Evolutionary conservation across 2,329 filamentous ascomycete genomes (phyloP), one percentile per base, ranked within the genome.

Genomic region (Lecanicillium sp.): DNA sequence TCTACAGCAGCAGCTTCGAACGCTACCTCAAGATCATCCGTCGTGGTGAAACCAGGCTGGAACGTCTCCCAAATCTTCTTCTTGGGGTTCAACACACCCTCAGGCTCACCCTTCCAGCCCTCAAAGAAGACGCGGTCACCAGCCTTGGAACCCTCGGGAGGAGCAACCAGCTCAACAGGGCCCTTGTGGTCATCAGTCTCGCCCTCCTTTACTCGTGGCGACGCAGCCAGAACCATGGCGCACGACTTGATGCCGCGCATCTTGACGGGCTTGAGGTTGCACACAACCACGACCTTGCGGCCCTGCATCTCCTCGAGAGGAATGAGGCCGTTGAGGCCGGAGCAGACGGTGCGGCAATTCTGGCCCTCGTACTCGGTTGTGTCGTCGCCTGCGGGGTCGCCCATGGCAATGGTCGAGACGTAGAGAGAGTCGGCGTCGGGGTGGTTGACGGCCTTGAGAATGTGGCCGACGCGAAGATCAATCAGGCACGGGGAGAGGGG

Each of bases 41-140:
- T 94, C 7, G 90, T 98, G 20, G 85, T 94, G 67, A 96, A 96
- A 0, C 90, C 92, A 1, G 89, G 88, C 72, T 96, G 90, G 65
- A 95, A 86, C 9, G 75, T 86, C 73, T 98, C 92, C 89, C 90
- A 96, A 45, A 96, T 71, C 80, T 96, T 96, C 80, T 96, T 98
- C 82, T 98, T 98, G 42, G 92, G 92, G 73, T 96, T 98, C 42
- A 98, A 74, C 37, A 90, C 78, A 45, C 82, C 83, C 73, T 98
- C 92, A 0, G 92, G 88, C 70, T 94, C 85, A 43, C 87, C 89
- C 61, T 86, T 74, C 81, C 86, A 98, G 34, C 92, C 92, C 58
- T 96, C 85, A 58, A 98, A 98, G 72, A 73, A 89, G 37, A 96
- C 85, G 12, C 85, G 73, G 58, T 95, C 87, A 42, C 92, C 92